Evolutionary conservation across 768 basidiomycete species (phyloP).

Genomic region (Tephrocybe sp.): DNA sequence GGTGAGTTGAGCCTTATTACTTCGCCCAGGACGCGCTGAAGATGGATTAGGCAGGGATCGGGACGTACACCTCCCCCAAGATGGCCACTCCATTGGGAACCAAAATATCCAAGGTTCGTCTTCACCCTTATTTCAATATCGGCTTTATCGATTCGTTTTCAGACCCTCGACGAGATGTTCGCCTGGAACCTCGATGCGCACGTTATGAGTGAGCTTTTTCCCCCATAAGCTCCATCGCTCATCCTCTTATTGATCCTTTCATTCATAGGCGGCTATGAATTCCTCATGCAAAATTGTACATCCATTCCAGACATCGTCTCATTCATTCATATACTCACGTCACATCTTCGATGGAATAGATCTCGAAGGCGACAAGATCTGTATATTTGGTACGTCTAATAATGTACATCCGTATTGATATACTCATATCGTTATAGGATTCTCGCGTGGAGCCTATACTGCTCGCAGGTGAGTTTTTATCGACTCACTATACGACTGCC

Average conservation of each 20-base stretch:
- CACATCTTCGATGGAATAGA: slow-evolving; percentile 34
- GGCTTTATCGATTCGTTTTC: not conserved
- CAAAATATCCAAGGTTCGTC: too few species aligned
- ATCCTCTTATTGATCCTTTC: not conserved
- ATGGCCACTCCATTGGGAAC: slow-evolving; percentile 25
- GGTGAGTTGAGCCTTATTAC: slow-evolving; percentile 22
- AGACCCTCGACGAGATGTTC: slow-evolving; percentile 48
- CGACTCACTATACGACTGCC: not conserved
- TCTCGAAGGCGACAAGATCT: slow-evolving; percentile 54
- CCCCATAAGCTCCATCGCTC: not conserved
- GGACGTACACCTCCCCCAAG: slow-evolving; percentile 44
- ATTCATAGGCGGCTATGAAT: slow-evolving; percentile 48
- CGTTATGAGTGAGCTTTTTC: slow-evolving; percentile 39
- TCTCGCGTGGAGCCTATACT: slow-evolving; percentile 66
- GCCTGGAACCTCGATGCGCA: slow-evolving; percentile 48
- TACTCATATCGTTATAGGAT: slow-evolving; percentile 28
- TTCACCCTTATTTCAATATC: too few species aligned
- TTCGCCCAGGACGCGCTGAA: not conserved
- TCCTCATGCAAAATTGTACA: slow-evolving; percentile 56
- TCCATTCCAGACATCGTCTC: not conserved
- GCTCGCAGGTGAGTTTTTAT: slow-evolving; percentile 41
- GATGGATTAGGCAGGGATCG: slow-evolving; percentile 43
- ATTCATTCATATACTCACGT: not conserved
- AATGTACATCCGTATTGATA: not conserved
- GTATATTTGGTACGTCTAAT: slow-evolving; percentile 49